Base-by-base conservation (phyloP, 169 alveolate genomes). In the Plasmodium chabaudi region DNA sequence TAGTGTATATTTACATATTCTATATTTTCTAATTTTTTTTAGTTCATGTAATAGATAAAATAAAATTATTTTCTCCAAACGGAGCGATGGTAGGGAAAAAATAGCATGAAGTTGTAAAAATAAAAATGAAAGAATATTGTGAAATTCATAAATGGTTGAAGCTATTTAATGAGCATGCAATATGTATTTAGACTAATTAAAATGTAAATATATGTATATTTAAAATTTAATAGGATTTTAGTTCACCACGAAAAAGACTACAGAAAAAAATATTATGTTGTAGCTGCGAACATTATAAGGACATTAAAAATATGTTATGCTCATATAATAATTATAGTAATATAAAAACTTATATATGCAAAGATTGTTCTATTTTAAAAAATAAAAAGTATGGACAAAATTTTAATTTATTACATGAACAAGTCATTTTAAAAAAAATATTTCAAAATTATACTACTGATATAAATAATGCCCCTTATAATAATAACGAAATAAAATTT, bases 271-370 rank as follows among this genome's bases (percentile, higher is more conserved):
- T 39, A 27, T 49, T 75, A 21, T 75, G 88, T 53, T 75, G 88
- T 21, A 61, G 69, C n/a, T 75, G 88, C 53, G 88, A 75, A 49
- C 44, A 55, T 25, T 75, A 75, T 46, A 63, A 75, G 55, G 69
- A 61, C 17, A 55, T 27, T 9, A 67, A 75, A 39, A 55, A 64
- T 65, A 61, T 59, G 9, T 17, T 75, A 51, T 61, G 72, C 9
- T 75, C 68, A 44, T 75, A 75, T 67, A 75, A 75, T 34, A 75
- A 61, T 23, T 25, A 60, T 65, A 75, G 56, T 23, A 75, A 61
- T 21, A 61, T 75, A 25, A 75, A 75, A 61, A 55, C 73, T 9
- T 75, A 75, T 61, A 75, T 75, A 61, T 75, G 88, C 12, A 34
- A 60, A 19, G 88, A 75, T 9, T 75, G 88, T 23, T 75, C 72